Evolutionary conservation across 2,329 filamentous ascomycete species (phyloP), one percentile per base, ranked within the genome.

Genomic region (Ascosphaera apis): DNA sequence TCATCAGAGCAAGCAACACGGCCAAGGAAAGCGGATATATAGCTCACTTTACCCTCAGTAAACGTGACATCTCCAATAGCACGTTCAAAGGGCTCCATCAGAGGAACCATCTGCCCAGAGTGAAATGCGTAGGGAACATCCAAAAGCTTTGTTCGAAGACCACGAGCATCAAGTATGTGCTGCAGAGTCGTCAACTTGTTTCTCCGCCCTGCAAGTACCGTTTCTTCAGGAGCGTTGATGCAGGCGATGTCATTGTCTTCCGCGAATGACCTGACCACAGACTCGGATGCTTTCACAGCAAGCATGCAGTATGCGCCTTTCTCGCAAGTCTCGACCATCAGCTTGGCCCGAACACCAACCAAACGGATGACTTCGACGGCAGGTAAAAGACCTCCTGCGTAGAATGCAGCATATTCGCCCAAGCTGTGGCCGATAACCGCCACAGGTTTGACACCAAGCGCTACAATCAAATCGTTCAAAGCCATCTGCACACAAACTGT

Each of bases 181-280:
- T 52, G 61, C 12, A 72, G 57, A 3, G 58, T 57, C 39, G 67
- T 60, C 37, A 78, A 68, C 40, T 74, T 62, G 28, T 70, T 60
- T 35, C 68, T 64, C 37, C 63, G 65, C 12, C 67, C 56, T 41
- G 68, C 69, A n/a, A 88, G 60, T 2, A 88, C 81, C 7, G 73
- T 83, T 49, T 82, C 77, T 35, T 69, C 62, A 0, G 74, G 72
- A 0, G 75, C 71, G 45, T 91, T 91, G 50, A 82, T 66, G 57
- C 81, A 88, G 12, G 80, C 75, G 40, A 72, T 55, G 44, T 69
- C 63, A 28, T 11, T 25, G 21, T 25, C 21, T 25, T 5, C 11
- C 13, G 3, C 16, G n/a, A 16, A 35, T 36, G 63, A 25, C 21
- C 21, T 25, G 21, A 25, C 21, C 21, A 25, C 21, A 25, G 21